A percentile compares a stretch with the other conserved stretches of the same genome.
Conservation (phyloP, 441 rosid species). For the Erysimum cheiri region DNA sequence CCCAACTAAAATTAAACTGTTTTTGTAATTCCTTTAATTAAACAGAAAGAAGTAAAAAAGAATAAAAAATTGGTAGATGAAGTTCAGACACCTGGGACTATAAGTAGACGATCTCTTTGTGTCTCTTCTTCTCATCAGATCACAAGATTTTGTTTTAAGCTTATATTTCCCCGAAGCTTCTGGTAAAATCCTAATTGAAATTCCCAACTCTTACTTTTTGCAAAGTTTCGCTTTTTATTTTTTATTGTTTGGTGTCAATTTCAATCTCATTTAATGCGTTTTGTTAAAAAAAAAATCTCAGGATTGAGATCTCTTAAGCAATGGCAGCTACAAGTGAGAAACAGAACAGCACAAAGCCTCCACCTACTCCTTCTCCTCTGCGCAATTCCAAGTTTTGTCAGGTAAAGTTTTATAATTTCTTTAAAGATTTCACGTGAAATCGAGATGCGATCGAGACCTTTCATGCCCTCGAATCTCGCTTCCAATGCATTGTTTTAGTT, state of each 20-base stretch:
- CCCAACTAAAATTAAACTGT: neutral
- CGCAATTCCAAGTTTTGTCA: slow-evolving; percentile 90
- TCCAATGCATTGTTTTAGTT: slow-evolving; percentile 1
- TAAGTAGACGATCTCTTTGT: slow-evolving; percentile 37
- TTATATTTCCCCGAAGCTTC: slow-evolving; percentile 14
- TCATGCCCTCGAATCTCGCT: slow-evolving; percentile 13
- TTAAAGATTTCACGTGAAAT: neutral
- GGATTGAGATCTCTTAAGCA: slow-evolving; percentile 60
- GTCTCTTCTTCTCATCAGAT: slow-evolving; percentile 34
- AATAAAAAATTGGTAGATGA: neutral
- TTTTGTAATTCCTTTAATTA: slow-evolving; percentile 15
- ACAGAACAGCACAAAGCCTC: slow-evolving; percentile 63
- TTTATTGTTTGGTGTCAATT: neutral
- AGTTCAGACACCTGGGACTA: slow-evolving; percentile 34
- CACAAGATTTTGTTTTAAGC: slow-evolving; percentile 30
- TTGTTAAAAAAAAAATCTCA: slow-evolving; percentile 1
- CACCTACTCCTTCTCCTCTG: slow-evolving; percentile 93
- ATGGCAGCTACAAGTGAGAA: slow-evolving; percentile 78
- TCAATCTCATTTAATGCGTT: slow-evolving; percentile 20
- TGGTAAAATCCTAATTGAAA: slow-evolving; percentile 19
- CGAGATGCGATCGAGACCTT: slow-evolving; percentile 25
- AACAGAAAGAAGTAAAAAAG: neutral
- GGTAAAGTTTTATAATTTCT: slow-evolving; percentile 49
- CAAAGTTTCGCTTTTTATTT: slow-evolving; percentile 9
- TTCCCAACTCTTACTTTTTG: neutral